Evolutionary conservation across 192 early-diverging fungal species (phyloP).

Genomic region (Obelidium mucronatum): DNA sequence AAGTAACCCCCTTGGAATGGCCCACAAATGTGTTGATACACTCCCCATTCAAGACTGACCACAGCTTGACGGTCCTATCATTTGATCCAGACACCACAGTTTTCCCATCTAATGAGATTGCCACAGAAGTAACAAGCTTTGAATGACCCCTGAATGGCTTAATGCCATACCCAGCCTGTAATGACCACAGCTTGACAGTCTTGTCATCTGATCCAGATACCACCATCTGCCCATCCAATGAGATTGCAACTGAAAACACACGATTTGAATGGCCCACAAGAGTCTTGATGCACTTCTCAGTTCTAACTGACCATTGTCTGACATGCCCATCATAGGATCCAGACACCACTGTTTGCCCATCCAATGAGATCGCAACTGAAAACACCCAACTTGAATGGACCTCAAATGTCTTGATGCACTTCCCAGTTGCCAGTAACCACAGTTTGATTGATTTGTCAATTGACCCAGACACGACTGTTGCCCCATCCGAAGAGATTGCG

Average conservation of each 20-base stretch:
- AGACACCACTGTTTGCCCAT: conserved; percentile 8
- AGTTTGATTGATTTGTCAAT: background rate
- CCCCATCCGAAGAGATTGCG: background rate
- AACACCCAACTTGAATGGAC: conserved; percentile 8
- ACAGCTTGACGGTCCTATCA: conserved; percentile 21
- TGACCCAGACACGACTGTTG: background rate
- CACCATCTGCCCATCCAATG: background rate
- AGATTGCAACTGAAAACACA: background rate
- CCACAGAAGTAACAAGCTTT: conserved; percentile 7
- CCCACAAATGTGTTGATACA: background rate
- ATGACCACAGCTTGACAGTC: conserved; percentile 1
- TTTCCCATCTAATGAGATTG: conserved; percentile 5
- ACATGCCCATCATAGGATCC: conserved; percentile 8
- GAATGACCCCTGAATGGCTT: conserved; percentile 23
- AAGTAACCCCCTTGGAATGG: background rate
- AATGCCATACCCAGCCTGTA: background rate
- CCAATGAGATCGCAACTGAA: conserved; percentile 21
- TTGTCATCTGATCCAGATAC: conserved; percentile 5
- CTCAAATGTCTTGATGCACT: conserved; percentile 20
- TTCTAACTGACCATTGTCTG: conserved; percentile 14
- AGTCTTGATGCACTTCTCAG: conserved; percentile 1
- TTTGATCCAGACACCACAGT: conserved; percentile 18
- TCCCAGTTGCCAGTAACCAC: background rate
- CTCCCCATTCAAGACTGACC: background rate
- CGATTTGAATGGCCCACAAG: background rate